Percentiles rank a stretch among this genome's conserved stretches.
These are phyloP conservation scores for Aspergillus carlsbadensis DNA, from an alignment of 495 filamentous ascomycete genomes.

Conservation along the genomic window DNA sequence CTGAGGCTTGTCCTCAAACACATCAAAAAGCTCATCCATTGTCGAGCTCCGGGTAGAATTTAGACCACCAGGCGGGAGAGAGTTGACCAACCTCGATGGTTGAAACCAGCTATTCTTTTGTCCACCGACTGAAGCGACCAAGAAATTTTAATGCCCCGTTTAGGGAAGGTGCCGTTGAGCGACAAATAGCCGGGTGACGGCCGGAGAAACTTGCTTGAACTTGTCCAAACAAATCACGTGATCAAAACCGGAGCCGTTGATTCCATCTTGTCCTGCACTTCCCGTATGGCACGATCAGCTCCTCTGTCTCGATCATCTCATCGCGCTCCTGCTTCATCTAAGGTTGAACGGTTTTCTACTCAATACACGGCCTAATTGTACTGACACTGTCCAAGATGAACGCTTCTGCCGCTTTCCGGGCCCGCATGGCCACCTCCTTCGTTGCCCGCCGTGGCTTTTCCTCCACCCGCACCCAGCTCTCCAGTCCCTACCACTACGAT, in stretches of 20 bases:
- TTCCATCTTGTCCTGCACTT: constrained; percentile 23
- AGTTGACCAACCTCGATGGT: constrained; percentile 13
- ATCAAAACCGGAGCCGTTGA: constrained; percentile 16
- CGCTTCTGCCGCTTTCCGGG: constrained; percentile 73
- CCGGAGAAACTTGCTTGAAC: constrained; percentile 24
- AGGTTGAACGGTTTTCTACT: constrained; percentile 20
- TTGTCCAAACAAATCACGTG: constrained; percentile 26
- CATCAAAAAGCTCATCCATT: constrained; percentile 84
- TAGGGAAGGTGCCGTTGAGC: constrained; percentile 26
- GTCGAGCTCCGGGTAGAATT: constrained; percentile 17
- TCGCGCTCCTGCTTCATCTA: constrained; percentile 31
- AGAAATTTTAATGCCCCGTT: constrained; percentile 37
- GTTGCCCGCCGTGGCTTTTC: constrained; percentile 92
- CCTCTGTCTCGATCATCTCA: constrained; percentile 27
- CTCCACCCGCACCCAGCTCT: constrained; percentile 80
- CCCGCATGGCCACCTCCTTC: constrained; percentile 57
- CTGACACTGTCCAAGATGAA: constrained; percentile 66
- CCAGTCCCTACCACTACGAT: constrained; percentile 95
- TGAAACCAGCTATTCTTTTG: constrained; percentile 22
- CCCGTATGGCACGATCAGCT: constrained; percentile 15
- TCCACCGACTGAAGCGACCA: constrained; percentile 7
- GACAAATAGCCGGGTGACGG: not conserved
- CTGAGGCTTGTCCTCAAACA: constrained; percentile 70
- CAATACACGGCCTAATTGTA: constrained; percentile 6
- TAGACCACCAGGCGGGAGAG: constrained; percentile 12